Conservation (phyloP, 2,329 filamentous ascomycete genomes). For the Dactylellina sp. region DNA sequence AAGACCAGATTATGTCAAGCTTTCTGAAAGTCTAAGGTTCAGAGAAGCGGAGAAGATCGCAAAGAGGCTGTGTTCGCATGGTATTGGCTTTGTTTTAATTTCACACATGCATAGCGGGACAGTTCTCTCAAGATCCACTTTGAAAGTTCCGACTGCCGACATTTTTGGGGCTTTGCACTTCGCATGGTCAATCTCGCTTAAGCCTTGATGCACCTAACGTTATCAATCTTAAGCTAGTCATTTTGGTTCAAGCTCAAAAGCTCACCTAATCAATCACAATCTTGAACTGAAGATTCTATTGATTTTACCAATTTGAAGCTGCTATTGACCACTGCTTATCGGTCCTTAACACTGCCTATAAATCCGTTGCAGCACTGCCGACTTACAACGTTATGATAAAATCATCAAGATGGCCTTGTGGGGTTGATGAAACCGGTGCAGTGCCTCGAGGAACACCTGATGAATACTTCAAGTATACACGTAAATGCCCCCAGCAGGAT, state of each 20-base stretch:
- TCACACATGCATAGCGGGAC: neutral
- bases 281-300: too few species aligned
- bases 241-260: neutral
- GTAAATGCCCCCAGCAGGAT: too few species aligned
- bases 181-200: neutral
- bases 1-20: neutral
- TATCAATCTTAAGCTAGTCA: slow-evolving; percentile 3
- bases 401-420: too few species aligned
- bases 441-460: too few species aligned
- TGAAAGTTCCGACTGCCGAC: slow-evolving; percentile 40
- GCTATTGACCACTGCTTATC: too few species aligned
- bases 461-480: too few species aligned
- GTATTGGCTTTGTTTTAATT: slow-evolving; percentile 1
- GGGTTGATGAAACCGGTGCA: too few species aligned
- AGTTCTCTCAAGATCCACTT: neutral
- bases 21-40: slow-evolving; percentile 1
- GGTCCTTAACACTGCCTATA: too few species aligned
- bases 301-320: too few species aligned
- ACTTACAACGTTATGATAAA: too few species aligned
- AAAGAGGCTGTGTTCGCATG: slow-evolving; percentile 6
- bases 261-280: too few species aligned
- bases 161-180: slow-evolving; percentile 27
- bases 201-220: slow-evolving; percentile 11
- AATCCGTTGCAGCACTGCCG: too few species aligned
- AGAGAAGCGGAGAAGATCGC: slow-evolving; percentile 7